Evolutionary conservation across 139 green algal genomes (phyloP), one percentile per base, ranked within the genome.

Genomic region (Mesotaenium endlicherianum): DNA sequence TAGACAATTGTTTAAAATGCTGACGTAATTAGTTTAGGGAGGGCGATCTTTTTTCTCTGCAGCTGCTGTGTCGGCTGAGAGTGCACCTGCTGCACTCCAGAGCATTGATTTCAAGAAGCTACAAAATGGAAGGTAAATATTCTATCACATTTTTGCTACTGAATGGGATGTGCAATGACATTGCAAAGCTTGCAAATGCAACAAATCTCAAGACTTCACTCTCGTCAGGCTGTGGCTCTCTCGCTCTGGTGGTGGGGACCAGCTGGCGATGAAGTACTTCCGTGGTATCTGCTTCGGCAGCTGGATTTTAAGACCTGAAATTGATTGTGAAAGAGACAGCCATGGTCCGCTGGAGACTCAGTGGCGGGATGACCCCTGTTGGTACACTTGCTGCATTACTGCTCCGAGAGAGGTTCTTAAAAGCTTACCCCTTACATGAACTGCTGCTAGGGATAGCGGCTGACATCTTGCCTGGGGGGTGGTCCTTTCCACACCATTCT

Each of bases 31-130:
- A n/a, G n/a, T n/a, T n/a, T 64, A 64, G 26, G 20, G 53, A 64
- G 53, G 53, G 53, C 20, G 53, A 64, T 64, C 53, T 26, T 64
- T 64, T 42, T 69, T 20, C 47, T 81, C 47, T 81, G 74, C 74
- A 81, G 74, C 74, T 30, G 31, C 74, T 72, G 74, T 74, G 31
- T 78, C 70, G 3, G 42, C 70, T 72, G 79, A 78, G 55, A 44
- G 26, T 40, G 26, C n/a, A 49, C 69, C 77, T 16, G 44, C 75
- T n/a, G 44, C 57, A 76, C 40, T 84, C 47, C 34, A 84, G 64
- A 79, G 20, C 14, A 45, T 85, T 20, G 67, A 85, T 34, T 85
- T 85, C 41, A 79, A 85, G 79, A 85, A 85, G 41, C 79, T 85
- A 3, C 79, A 85, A 20, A 85, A 85, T 79, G 79, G 79, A 67